Base-by-base conservation (phyloP, 2,329 filamentous ascomycete species). In the Aspergillus sergii region DNA sequence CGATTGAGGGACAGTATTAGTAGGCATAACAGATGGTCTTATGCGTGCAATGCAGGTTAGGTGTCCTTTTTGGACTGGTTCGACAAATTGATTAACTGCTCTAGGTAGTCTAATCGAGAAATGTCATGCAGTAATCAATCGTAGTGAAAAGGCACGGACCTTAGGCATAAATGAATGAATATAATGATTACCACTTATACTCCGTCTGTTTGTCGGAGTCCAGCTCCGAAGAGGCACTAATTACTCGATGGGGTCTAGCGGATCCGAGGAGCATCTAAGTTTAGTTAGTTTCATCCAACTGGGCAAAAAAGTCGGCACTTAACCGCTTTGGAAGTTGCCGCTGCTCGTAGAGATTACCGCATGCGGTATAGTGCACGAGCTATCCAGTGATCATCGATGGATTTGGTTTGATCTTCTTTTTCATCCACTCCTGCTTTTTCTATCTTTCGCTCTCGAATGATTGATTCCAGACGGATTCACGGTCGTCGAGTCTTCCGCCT, bases 1-100 rank as follows among this genome's bases (percentile, higher is more conserved):
- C 87, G 0, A 71, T 90, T 56, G 84, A 86, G 57, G 85, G 80
- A 4, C 84, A 86, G 66, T 86, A 84, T 68, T 70, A 65, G 23
- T 19, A n/a, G 34, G 34, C 39, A 41, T 41, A n/a, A n/a, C 16
- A n/a, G 7, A 16, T 10, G 12, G 19, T 30, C 39, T 19, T 14
- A 21, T 48, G 28, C 16, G n/a, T 36, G 9, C 51, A 36, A 54
- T 12, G 50, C 26, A 32, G 4, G 6, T 19, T 21, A 28, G 46
- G 26, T 50, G 46, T 30, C 46, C 46, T 16, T 16, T 36, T 16
- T 6, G 34, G 34, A 8, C 34, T 2, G 34, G 4, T 12, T 11
- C 32, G 5, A 34, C 32, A 5, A 12, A 28, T 48, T n/a, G 14
- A 34, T 51, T 32, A 26, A 26, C 21, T 51, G 28, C 16, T 51